Evolutionary conservation across 139 green algal species (phyloP), one percentile per base, ranked within the genome.

Genomic region (Chlorella vulgaris): DNA sequence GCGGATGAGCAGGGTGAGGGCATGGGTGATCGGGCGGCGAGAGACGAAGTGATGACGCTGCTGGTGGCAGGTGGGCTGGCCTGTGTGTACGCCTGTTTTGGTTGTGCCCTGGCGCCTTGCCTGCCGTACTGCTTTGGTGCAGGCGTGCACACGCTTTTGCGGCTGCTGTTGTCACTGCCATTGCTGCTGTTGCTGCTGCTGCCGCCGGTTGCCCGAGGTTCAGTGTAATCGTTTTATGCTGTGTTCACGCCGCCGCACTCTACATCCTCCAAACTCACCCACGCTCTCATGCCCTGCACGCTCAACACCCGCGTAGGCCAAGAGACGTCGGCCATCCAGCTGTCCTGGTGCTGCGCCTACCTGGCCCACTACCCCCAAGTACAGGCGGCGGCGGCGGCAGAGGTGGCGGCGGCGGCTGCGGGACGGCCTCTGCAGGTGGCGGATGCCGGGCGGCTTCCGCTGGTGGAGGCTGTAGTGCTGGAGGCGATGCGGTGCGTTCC

Each of bases 21-120:
- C 70, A 95, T 97, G 92, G 83, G 38, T 7, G 84, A 95, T 74
- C 26, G 42, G 2, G 82, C 87, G 4, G 85, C 97, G 69, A 85
- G 95, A 0, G 94, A 98, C 63, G 93, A 98, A 88, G 78, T 94
- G 22, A 94, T 97, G 92, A 97, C 93, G 24, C 78, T 97, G 81
- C 86, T 97, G 75, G 87, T 96, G 69, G 93, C 93, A 6, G 70
- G 70, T 78, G 47, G 10, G 69, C 21, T 7, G 8, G 21, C 28
- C 21, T 35, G 58, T 28, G 10, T 4, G 18, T 1, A 3, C n/a
- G 7, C 6, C 2, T 43, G 63, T 69, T 43, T 31, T 39, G 13
- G 31, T n/a, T n/a, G n/a, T n/a, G n/a, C n/a, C n/a, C n/a, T n/a
- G n/a, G n/a, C n/a, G n/a, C n/a, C n/a, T n/a, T n/a, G n/a, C n/a